Evolutionary conservation across 2,329 filamentous ascomycete species (phyloP), one percentile per base, ranked within the genome.

Genomic region (Diplodia scrobiculata): DNA sequence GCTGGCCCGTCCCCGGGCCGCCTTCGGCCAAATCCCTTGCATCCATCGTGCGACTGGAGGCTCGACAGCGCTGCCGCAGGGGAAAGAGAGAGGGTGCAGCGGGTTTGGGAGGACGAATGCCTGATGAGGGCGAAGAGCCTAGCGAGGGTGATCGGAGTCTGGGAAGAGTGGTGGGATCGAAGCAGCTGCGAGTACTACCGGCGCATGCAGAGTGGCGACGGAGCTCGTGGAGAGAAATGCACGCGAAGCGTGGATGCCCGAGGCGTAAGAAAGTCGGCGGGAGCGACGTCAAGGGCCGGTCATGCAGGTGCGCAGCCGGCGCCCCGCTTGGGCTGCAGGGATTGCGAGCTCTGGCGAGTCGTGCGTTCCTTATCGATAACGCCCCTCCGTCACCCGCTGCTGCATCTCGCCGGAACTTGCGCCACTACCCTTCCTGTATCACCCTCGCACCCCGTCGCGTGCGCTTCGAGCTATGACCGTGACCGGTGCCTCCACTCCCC

Each of bases 31-130:
- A 63, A 65, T 69, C 69, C 52, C 73, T 69, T 7, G 71, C 65
- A 36, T 75, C 72, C 76, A 77, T 78, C 58, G 67, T 73, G 54
- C 58, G 58, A 25, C 11, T 19, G n/a, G 45, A 45, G 21, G 25
- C 14, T n/a, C 21, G 36, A n/a, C 5, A n/a, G 13, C 1, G 32
- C 27, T 60, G 27, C 29, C 11, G 58, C 41, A 38, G 38, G 9
- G 45, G 19, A 19, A n/a, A 29, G 10, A 51, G 45, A 50, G n/a
- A 25, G 7, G 58, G 21, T 17, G 27, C 17, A 34, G 29, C 45
- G 58, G 58, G 17, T 13, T 21, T 29, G 11, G 11, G 27, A 36
- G n/a, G 45, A 36, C 14, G 25, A n/a, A n/a, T 11, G 58, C 11
- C 29, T 36, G 45, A 29, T 17, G 27, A 38, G 27, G 14, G 2